Evolutionary conservation across 805 yeast genomes (phyloP), one percentile per base, ranked within the genome.

Genomic region (Candida boidinii): DNA sequence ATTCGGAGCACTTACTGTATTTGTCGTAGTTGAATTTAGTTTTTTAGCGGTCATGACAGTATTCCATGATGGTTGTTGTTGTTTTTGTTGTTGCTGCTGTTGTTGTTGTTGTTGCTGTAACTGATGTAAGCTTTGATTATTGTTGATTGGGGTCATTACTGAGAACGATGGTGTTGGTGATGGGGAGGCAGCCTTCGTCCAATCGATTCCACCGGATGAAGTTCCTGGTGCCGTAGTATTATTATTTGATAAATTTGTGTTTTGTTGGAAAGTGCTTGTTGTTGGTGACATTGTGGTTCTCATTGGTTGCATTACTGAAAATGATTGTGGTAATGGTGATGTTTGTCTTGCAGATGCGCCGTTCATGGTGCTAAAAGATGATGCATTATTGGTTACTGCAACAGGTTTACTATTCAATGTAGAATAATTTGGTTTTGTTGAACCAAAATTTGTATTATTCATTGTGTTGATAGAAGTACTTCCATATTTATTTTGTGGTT

Each of bases 241-340:
- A 12, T 5, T 7, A 8, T 12, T 28, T 19, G n/a, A n/a, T 8
- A 18, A 24, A 14, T 14, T 12, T 14, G 7, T 12, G 16, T 7
- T 16, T 12, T 12, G 33, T 22, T n/a, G 38, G n/a, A 8, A 17
- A 17, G 39, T 33, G 3, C 37, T 11, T 20, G 34, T 29, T 4
- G 34, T 15, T n/a, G 35, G 34, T 5, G 42, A 31, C 7, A 39
- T 38, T 8, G 42, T 32, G 6, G 38, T 9, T 21, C 36, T 43
- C 49, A 45, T 45, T 12, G 51, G 51, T 38, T 42, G 47, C 51
- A 46, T 43, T 13, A 43, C 25, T 14, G 41, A 31, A 21, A 20
- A 33, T 16, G 34, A n/a, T 8, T 37, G 23, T 19, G 29, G 28
- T 7, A 31, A 7, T 22, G 39, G 20, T 23, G 26, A 24, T 25